Conservation (phyloP, 139 green algal genomes). For the Chlamydomonas applanata region DNA sequence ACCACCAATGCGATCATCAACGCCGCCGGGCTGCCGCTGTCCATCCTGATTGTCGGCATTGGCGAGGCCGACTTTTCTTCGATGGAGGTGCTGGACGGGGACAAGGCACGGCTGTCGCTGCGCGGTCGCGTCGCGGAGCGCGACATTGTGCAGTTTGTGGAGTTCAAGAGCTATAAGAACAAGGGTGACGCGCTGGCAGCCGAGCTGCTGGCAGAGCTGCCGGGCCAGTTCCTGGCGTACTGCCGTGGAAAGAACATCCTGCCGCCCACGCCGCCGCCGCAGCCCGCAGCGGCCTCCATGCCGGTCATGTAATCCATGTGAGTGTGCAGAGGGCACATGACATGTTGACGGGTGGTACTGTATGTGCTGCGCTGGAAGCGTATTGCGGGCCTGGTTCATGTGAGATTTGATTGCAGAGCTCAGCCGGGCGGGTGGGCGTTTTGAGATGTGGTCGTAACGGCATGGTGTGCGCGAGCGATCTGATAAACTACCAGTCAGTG, state of each 20-base stretch:
- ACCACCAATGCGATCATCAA: slow-evolving; percentile 35
- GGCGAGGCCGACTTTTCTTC: slow-evolving; percentile 41
- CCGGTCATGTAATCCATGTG: no score
- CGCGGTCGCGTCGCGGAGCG: slow-evolving; percentile 2
- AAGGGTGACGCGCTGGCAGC: slow-evolving; percentile 28
- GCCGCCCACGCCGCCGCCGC: neutral
- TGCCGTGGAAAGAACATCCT: slow-evolving; percentile 19
- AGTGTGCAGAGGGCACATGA: no score
- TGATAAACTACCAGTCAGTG: no score
- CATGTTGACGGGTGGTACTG: no score
- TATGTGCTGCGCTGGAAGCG: no score
- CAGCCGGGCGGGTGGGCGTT: no score
- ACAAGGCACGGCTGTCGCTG: slow-evolving; percentile 4
- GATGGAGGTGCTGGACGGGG: slow-evolving; percentile 36
- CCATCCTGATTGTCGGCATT: slow-evolving; percentile 59
- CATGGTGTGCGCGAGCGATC: no score
- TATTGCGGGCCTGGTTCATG: no score
- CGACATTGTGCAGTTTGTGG: slow-evolving; percentile 61
- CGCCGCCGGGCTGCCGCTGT: slow-evolving; percentile 47
- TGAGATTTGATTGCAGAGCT: no score
- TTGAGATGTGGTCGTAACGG: no score
- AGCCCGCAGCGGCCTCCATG: no score
- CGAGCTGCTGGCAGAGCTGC: slow-evolving; percentile 55
- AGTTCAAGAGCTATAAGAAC: slow-evolving; percentile 27
- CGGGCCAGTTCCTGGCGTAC: slow-evolving; percentile 47